phyloP scores from a whole-genome alignment of 192 early-diverging fungal genomes.

The Coemansia sp. region DNA sequence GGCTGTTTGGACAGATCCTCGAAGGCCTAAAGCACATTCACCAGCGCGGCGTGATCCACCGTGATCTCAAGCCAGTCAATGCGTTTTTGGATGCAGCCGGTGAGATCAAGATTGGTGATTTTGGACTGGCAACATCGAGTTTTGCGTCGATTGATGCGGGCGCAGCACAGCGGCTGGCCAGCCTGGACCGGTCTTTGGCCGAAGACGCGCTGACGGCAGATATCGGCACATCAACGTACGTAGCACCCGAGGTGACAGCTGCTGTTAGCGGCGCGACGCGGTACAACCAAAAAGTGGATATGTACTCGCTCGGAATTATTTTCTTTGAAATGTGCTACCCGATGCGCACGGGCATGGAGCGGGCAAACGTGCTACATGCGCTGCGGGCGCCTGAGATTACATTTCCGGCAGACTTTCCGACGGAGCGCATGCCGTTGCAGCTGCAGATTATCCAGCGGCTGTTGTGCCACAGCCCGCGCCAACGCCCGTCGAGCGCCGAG shows the following conservation, averaged over 20 bases:
- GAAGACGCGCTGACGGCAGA: slow-evolving; percentile 60
- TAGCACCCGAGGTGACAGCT: slow-evolving; percentile 61
- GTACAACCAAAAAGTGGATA: slow-evolving; percentile 83
- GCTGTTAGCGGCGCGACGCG: slow-evolving; percentile 41
- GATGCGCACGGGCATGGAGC: slow-evolving; percentile 89
- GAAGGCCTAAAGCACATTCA: slow-evolving; percentile 67
- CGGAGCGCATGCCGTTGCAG: slow-evolving; percentile 65
- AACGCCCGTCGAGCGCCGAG: slow-evolving; percentile 78
- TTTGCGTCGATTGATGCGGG: slow-evolving; percentile 1
- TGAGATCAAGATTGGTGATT: slow-evolving; percentile 79
- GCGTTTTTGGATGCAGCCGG: slow-evolving; percentile 64
- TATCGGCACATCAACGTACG: slow-evolving; percentile 92
- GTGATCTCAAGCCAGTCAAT: slow-evolving; percentile 89
- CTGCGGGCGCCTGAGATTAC: slow-evolving; percentile 56
- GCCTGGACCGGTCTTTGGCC: neutral
- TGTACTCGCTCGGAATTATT: slow-evolving; percentile 95
- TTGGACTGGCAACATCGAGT: slow-evolving; percentile 82
- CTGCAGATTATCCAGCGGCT: slow-evolving; percentile 69
- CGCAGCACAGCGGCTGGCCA: slow-evolving; percentile 6
- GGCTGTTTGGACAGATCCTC: slow-evolving; percentile 75
- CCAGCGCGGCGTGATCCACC: slow-evolving; percentile 62
- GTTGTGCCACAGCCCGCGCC: slow-evolving; percentile 72
- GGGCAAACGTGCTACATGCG: slow-evolving; percentile 67
- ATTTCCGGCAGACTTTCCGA: slow-evolving; percentile 61
- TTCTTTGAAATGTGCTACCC: slow-evolving; percentile 94